A percentile compares a stretch with the other conserved stretches of the same genome.
phyloP scores from a whole-genome alignment of 768 basidiomycete genomes.

The Crucibulum laeve region DNA sequence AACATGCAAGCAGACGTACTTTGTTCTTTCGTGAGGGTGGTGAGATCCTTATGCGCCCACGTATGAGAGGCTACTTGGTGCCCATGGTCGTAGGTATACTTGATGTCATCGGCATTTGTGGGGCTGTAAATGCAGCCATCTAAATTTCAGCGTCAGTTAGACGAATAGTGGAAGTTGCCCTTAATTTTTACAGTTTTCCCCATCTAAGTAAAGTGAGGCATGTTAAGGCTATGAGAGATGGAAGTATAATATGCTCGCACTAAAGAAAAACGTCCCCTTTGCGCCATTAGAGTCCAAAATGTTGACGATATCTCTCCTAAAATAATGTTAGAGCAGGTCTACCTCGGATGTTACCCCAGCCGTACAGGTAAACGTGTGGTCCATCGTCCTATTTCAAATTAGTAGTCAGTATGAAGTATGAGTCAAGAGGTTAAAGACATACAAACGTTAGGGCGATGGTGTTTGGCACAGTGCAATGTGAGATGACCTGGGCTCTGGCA shows the following conservation, averaged over 20 bases:
- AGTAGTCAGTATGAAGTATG: neutral
- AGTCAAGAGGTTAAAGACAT: conserved; percentile 7
- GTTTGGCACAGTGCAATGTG: conserved; percentile 27
- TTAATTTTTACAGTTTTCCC: conserved; percentile 25
- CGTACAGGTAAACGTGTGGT: conserved; percentile 31
- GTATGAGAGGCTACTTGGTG: conserved; percentile 45
- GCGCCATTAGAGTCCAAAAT: conserved; percentile 26
- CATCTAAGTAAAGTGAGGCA: conserved; percentile 17
- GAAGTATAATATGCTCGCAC: conserved; percentile 14
- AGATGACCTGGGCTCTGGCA: conserved; percentile 25
- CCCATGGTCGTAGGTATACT: conserved; percentile 33
- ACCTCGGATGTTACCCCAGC: neutral
- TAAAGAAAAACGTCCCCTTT: conserved; percentile 42
- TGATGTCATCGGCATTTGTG: conserved; percentile 18
- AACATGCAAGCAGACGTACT: conserved; percentile 15
- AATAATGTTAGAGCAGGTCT: neutral
- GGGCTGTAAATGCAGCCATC: conserved; percentile 32
- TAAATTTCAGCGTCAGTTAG: no score
- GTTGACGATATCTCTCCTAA: conserved; percentile 28
- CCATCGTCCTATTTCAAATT: conserved; percentile 33
- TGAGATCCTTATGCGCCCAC: conserved; percentile 38
- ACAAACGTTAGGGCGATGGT: conserved; percentile 39
- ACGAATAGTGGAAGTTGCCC: no score
- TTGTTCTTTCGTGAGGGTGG: conserved; percentile 24
- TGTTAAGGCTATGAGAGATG: neutral